Base-by-base conservation (phyloP, 2,329 filamentous ascomycete species). In the Botrytis squamosa region DNA sequence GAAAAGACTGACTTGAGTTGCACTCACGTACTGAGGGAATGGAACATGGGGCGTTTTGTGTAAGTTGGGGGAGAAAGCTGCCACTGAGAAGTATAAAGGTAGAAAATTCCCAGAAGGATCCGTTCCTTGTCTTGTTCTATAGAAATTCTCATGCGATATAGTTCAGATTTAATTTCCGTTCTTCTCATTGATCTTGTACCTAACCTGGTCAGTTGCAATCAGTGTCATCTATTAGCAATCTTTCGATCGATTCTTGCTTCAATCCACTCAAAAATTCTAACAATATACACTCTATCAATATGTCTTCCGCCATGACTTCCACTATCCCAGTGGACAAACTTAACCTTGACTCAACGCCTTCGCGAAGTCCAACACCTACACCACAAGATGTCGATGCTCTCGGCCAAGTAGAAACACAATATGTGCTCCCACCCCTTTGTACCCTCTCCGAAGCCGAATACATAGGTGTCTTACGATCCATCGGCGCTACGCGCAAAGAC, bases 371-470 rank as follows among this genome's bases (percentile, higher is more conserved):
- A 10, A 72, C 70, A 18, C 71, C 71, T 33, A 60, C 33, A 40
- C 71, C 71, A 36, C 64, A 68, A 60, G 55, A 72, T 25, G 52
- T 72, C 10, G 71, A 72, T 29, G 52, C 71, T 4, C 71, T 72
- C 29, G 71, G 64, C 29, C 44, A 66, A 42, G 29, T 59, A 7
- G 71, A 72, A 36, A 72, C 63, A 20, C 46, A 68, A 14, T 69
- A 60, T 9, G 71, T 72, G 4, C 71, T 72, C 6, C 71, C 71
- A 22, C 64, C 71, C 7, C 64, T 72, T 25, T 49, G 29, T 2
- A 72, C 71, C 10, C 66, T 73, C 36, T 33, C 33, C 38, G 65
- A 73, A 36, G 44, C 29, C n/a, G 71, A 73, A 16, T 70, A 63
- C n/a, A 33, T 64, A 40, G 16, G n/a, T 6, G 18, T 73, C 6